phyloP scores from a whole-genome alignment of 768 basidiomycete genomes.

The Termitomyces sp. region DNA sequence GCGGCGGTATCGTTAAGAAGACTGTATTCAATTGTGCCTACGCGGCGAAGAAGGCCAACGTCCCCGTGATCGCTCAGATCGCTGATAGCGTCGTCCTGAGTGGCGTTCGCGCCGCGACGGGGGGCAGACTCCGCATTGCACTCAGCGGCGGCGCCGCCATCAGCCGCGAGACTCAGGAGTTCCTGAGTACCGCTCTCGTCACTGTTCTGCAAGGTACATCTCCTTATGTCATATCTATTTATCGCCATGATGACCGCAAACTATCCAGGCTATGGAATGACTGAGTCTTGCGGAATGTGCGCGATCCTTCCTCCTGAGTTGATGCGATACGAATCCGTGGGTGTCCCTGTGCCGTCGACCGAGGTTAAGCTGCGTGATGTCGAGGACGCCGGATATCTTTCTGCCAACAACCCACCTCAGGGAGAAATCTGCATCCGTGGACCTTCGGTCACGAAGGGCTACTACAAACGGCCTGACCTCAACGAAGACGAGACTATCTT shows the following conservation, averaged over 20 bases:
- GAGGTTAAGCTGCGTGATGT: slow-evolving; percentile 89
- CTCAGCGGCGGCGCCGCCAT: slow-evolving; percentile 86
- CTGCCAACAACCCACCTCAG: slow-evolving; percentile 66
- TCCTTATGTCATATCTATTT: neutral
- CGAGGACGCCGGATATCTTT: slow-evolving; percentile 78
- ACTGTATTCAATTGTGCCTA: slow-evolving; percentile 77
- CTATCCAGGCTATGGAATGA: slow-evolving; percentile 85
- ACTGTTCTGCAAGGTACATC: slow-evolving; percentile 77
- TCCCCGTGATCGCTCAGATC: slow-evolving; percentile 60
- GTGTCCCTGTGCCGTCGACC: slow-evolving; percentile 80
- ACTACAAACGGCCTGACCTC: slow-evolving; percentile 89
- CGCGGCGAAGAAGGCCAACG: slow-evolving; percentile 61
- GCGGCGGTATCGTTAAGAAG: slow-evolving; percentile 62
- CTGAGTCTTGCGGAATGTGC: slow-evolving; percentile 93
- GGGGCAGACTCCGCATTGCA: slow-evolving; percentile 78
- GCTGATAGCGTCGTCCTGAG: slow-evolving; percentile 76
- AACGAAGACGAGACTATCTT: slow-evolving; percentile 81
- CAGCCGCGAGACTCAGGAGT: slow-evolving; percentile 85
- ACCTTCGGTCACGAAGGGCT: slow-evolving; percentile 78
- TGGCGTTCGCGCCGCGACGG: slow-evolving; percentile 76
- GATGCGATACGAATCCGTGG: slow-evolving; percentile 70
- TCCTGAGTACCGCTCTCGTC: slow-evolving; percentile 76
- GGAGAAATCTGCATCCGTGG: slow-evolving; percentile 91
- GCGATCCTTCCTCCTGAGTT: slow-evolving; percentile 81
- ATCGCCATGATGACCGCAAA: neutral